Conservation (phyloP, 2,329 filamentous ascomycete species). For the Dactylellina leptospora region DNA sequence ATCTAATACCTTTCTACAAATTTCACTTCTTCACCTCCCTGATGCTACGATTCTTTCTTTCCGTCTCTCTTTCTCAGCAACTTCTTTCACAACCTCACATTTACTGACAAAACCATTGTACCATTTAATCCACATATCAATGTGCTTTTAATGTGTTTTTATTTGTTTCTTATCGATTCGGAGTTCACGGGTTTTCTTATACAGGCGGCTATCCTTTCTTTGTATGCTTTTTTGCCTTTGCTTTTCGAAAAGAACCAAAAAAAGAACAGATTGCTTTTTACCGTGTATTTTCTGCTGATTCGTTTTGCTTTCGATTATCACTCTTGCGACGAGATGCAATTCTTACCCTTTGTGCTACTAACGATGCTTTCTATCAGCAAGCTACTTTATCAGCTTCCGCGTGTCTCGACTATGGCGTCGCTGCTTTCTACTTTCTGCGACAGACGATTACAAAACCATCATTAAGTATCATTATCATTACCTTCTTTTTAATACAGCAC, state of each 20-base stretch:
- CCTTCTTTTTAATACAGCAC: neutral
- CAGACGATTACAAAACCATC: neutral
- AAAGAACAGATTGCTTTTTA: slow-evolving; percentile 18
- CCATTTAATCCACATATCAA: slow-evolving; percentile 32
- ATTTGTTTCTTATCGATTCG: slow-evolving; percentile 11
- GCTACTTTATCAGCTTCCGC: too few relatives aligned
- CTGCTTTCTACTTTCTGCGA: too few relatives aligned
- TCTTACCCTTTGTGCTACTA: neutral
- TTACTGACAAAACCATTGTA: slow-evolving; percentile 23
- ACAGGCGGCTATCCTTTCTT: slow-evolving; percentile 51
- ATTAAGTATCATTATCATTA: neutral
- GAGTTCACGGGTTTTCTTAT: slow-evolving; percentile 39
- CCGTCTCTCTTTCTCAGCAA: neutral
- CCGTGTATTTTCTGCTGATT: neutral
- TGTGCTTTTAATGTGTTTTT: slow-evolving; percentile 12
- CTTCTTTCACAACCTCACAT: neutral
- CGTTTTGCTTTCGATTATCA: neutral
- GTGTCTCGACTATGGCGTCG: too few relatives aligned
- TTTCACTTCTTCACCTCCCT: neutral
- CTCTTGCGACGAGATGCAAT: too few relatives aligned
- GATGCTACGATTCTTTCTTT: neutral
- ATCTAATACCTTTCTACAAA: neutral
- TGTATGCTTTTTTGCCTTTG: slow-evolving; percentile 18
- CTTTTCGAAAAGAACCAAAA: slow-evolving; percentile 15
- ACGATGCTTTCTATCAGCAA: slow-evolving; percentile 14